Percentiles rank a stretch among this genome's conserved stretches.
These are phyloP conservation scores for Apophysomyces trapeziformis DNA, from an alignment of 371 early-diverging fungal species.

Conservation along the genomic window DNA sequence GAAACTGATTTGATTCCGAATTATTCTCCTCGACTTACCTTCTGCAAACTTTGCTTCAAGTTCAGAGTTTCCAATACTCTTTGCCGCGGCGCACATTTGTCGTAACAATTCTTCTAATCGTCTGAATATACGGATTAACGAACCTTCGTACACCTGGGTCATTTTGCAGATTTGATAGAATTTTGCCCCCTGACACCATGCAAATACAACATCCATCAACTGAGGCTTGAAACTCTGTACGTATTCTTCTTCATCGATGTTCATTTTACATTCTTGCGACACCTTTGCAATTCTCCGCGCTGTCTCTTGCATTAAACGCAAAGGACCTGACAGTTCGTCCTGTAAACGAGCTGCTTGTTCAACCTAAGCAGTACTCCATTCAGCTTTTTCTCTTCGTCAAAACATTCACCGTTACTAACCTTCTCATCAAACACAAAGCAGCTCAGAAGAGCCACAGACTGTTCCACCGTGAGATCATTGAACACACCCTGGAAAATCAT, in stretches of 20 bases:
- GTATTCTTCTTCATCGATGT: conserved; percentile 83
- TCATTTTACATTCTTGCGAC: conserved; percentile 87
- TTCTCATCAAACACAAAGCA: conserved; percentile 96
- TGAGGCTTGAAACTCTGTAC: conserved; percentile 85
- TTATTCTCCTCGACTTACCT: conserved; percentile 46
- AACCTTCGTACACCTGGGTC: conserved; percentile 98
- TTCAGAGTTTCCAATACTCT: conserved; percentile 97
- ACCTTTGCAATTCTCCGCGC: conserved; percentile 89
- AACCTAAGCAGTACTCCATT: conserved; percentile 13
- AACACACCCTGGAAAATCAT: conserved; percentile 99
- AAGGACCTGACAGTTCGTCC: conserved; percentile 83
- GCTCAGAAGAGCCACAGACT: conserved; percentile 90
- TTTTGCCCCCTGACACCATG: conserved; percentile 96
- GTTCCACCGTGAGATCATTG: conserved; percentile 90
- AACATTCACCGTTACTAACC: conserved; percentile 26
- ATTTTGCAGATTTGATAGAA: conserved; percentile 96
- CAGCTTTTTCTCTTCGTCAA: neutral
- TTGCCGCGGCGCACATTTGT: conserved; percentile 95
- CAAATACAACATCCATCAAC: conserved; percentile 97
- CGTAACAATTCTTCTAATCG: conserved; percentile 96
- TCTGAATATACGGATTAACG: conserved; percentile 94
- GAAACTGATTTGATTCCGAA: neutral
- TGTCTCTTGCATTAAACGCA: conserved; percentile 85
- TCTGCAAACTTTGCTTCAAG: conserved; percentile 97
- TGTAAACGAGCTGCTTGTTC: conserved; percentile 42